These are phyloP conservation scores for Fusarium bactridioides DNA, from an alignment of 2,329 filamentous ascomycete genomes.

Conservation along the genomic window DNA sequence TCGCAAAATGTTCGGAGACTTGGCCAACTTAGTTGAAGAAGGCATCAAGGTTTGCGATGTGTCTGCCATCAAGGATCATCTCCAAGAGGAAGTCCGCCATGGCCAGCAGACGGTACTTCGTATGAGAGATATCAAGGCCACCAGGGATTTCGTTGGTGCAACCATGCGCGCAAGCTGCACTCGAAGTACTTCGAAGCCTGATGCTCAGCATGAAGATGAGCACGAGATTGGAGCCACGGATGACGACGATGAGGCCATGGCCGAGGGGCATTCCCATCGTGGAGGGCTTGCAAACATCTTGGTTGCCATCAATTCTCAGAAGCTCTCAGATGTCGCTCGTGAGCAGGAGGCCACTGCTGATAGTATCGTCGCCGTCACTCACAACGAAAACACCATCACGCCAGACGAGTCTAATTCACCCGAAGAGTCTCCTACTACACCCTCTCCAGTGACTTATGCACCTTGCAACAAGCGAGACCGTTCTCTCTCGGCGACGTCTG, in stretches of 20 bases:
- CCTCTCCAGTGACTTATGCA: too few relatives aligned
- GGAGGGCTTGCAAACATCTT: neutral
- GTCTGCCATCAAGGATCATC: neutral
- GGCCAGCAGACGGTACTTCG: neutral
- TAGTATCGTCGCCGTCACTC: neutral
- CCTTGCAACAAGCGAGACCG: neutral
- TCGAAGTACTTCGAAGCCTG: neutral
- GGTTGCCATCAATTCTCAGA: neutral
- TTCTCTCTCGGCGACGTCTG: neutral
- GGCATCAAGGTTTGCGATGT: neutral
- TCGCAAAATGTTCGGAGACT: neutral
- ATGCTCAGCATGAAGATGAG: neutral
- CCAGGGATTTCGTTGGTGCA: neutral
- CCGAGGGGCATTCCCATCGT: neutral
- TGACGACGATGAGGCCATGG: neutral
- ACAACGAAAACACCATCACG: neutral
- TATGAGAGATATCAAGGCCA: neutral
- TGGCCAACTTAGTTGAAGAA: conserved; percentile 1
- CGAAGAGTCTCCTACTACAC: neutral
- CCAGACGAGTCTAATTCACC: neutral
- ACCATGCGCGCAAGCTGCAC: neutral
- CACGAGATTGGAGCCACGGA: neutral
- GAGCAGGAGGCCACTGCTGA: neutral
- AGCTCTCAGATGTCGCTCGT: neutral
- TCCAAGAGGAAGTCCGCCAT: neutral